Evolutionary conservation across 108 stramenopile genomes (phyloP), one percentile per base, ranked within the genome.

Genomic region (Skeletonema marinoi): DNA sequence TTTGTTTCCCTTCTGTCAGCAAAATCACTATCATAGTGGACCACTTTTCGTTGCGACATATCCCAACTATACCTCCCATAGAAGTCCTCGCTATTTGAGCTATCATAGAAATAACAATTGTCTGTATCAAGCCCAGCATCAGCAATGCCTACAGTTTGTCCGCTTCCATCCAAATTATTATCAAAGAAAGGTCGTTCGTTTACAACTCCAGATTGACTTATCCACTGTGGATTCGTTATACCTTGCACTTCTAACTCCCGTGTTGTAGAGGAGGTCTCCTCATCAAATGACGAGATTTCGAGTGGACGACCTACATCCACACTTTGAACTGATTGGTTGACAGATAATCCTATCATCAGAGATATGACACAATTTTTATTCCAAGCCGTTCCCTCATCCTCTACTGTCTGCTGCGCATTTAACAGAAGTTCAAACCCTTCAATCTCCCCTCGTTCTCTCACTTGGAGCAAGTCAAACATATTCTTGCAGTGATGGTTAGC

Each of bases 101-200:
- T 56, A 65, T 88, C 85, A 29, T 76, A 71, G 65, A 89, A 84
- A 81, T 87, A 89, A 48, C 79, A 84, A 60, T 87, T 83, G 65
- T 87, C 75, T 30, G 61, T 70, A 70, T 86, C 84, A 2, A 85
- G 62, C 2, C 88, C 88, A 33, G 80, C 84, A 61, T 89, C 88
- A 16, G 80, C 73, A 13, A 86, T 65, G 14, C 75, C 78, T 11
- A 88, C 86, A 25, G 84, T 58, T 78, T 86, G 86, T 2, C 84
- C 86, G 25, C 30, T 58, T n/a, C 88, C 88, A 61, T 80, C 81
- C 32, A 89, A 74, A 6, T 78, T 75, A 11, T 58, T 35, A 32
- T 78, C 71, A 50, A 73, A 78, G 60, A 89, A 89, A 21, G 84
- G 86, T 21, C 67, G 65, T 5, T 68, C 31, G 29, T 82, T 48